Conservation (phyloP, 2,329 filamentous ascomycete genomes). For the Berkeleyomyces basicola region DNA sequence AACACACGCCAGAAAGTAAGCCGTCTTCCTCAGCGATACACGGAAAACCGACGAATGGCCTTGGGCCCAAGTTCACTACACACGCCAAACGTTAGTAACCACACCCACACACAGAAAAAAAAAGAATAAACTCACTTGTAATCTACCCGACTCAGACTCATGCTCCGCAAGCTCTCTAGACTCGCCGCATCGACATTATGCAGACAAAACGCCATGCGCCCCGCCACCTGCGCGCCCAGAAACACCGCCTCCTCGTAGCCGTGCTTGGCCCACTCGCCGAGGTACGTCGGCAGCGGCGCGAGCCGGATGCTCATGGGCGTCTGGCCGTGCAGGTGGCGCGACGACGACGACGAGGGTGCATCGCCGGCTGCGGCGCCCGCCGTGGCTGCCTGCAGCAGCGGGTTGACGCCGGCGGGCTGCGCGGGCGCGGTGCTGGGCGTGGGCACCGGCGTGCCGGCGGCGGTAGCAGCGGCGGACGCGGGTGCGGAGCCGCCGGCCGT, state of each 20-base stretch:
- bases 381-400: constrained; percentile 79
- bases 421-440: constrained; percentile 27
- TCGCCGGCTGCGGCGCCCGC: constrained; percentile 43
- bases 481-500: constrained; percentile 91
- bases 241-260: constrained; percentile 70
- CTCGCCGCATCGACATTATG: constrained; percentile 39
- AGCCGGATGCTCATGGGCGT: constrained; percentile 75
- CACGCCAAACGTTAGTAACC: neutral
- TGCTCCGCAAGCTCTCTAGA: constrained; percentile 35
- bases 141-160: constrained; percentile 41
- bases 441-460: constrained; percentile 48
- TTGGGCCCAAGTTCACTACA: constrained; percentile 38
- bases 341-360: constrained; percentile 19
- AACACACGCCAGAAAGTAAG: neutral
- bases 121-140: constrained; percentile 37
- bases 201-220: constrained; percentile 41
- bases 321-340: constrained; percentile 42
- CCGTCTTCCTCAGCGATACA: constrained; percentile 26
- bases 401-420: constrained; percentile 48
- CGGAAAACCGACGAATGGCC: constrained; percentile 35
- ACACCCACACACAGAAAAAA: neutral
- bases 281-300: constrained; percentile 64
- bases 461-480: constrained; percentile 56
- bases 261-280: constrained; percentile 78
- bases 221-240: constrained; percentile 73